Evolutionary conservation across 208 protist species (phyloP).

Genomic region (Leishmania lainsoni): DNA sequence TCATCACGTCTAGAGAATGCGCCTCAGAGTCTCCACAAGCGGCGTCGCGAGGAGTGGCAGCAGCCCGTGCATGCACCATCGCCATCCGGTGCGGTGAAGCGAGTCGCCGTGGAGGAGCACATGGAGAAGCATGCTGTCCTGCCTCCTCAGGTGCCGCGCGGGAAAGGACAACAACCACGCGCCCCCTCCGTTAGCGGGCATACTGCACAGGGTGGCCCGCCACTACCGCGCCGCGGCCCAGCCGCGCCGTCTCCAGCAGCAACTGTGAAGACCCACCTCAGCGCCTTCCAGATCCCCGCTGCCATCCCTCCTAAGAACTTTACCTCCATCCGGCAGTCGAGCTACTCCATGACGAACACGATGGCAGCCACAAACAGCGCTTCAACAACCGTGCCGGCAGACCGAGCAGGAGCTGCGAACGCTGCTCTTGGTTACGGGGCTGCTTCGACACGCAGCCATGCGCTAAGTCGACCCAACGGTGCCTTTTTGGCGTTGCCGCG

Average conservation of each 20-base stretch:
- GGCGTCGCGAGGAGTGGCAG: constrained; percentile 7
- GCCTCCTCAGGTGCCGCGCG: constrained; percentile 20
- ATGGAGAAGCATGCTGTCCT: background rate
- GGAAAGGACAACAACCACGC: constrained; percentile 24
- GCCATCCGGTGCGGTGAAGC: background rate
- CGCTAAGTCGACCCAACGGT: constrained; percentile 30
- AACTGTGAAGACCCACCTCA: constrained; percentile 13
- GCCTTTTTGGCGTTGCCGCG: constrained; percentile 80
- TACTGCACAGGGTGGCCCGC: constrained; percentile 61
- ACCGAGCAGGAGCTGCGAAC: background rate
- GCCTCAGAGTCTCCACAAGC: constrained; percentile 16
- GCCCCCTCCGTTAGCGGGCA: constrained; percentile 55
- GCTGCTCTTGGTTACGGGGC: background rate
- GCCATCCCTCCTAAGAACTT: constrained; percentile 50
- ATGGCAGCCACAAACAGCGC: constrained; percentile 22
- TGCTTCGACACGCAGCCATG: constrained; percentile 10
- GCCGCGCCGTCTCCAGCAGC: constrained; percentile 32
- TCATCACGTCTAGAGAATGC: constrained; percentile 24
- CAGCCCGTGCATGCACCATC: background rate
- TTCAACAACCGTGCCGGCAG: background rate
- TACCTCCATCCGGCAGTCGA: constrained; percentile 38
- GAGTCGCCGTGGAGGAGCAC: constrained; percentile 20
- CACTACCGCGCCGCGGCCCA: constrained; percentile 68
- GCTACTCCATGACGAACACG: constrained; percentile 52
- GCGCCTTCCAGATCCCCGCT: constrained; percentile 32